A percentile compares a stretch with the other conserved stretches of the same genome.
Conservation (phyloP, 2,329 filamentous ascomycete genomes). For the Fusarium foetens region DNA sequence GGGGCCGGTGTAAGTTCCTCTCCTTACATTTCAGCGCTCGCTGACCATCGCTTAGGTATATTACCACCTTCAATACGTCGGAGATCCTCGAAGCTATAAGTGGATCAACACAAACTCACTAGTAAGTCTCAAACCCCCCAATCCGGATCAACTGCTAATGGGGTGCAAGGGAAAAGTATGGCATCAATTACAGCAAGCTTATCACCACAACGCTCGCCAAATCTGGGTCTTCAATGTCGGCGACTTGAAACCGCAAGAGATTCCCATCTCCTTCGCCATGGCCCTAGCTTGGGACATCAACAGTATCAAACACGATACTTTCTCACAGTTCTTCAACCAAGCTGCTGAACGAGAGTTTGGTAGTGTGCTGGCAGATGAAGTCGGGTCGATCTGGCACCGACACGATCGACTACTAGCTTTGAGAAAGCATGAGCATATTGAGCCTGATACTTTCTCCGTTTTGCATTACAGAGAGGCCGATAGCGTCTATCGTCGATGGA, state of each 20-base stretch:
- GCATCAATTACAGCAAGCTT: conserved; percentile 67
- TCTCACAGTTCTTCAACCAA: conserved; percentile 57
- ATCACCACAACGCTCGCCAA: conserved; percentile 57
- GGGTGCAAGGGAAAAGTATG: conserved; percentile 45
- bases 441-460: conserved; percentile 64
- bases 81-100: conserved; percentile 67
- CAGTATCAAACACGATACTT: conserved; percentile 50
- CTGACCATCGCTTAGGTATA: conserved; percentile 50
- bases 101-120: conserved; percentile 72
- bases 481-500: conserved; percentile 59
- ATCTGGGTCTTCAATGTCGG: conserved; percentile 74
- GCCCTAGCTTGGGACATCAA: conserved; percentile 67
- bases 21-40: rapidly evolving
- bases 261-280: conserved; percentile 65
- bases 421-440: conserved; percentile 68
- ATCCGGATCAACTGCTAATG: not conserved
- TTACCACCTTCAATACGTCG: conserved; percentile 71
- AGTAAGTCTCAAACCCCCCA: conserved; percentile 41
- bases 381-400: conserved; percentile 59
- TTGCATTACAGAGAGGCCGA: conserved; percentile 70
- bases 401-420: conserved; percentile 59
- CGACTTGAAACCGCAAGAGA: conserved; percentile 68
- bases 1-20: conserved; percentile 62
- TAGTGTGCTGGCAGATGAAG: conserved; percentile 52
- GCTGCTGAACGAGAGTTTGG: conserved; percentile 63